Evolutionary conservation across 331 rosid genomes (phyloP).

Genomic region (Dryas integrifolia): DNA sequence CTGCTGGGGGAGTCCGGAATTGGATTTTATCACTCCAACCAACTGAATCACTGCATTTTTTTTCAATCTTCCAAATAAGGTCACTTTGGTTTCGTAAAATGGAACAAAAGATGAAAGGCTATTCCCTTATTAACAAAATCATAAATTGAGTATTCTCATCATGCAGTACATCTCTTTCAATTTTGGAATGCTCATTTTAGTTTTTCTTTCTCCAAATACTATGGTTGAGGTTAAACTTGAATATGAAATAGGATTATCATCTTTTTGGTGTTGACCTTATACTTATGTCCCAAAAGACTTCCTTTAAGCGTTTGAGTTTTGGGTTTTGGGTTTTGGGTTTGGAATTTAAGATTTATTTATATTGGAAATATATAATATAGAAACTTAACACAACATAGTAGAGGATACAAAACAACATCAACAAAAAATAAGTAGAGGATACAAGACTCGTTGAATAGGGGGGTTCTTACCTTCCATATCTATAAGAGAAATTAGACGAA

Average conservation of each 20-base stretch:
- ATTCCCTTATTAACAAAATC: not conserved
- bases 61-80: not conserved
- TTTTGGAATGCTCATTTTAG: not conserved
- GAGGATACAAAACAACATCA: no score
- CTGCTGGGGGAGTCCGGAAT: conserved; percentile 68
- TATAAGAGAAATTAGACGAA: conserved; percentile 54
- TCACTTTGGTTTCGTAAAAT: not conserved
- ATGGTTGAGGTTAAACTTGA: not conserved
- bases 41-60: conserved; percentile 47
- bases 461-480: conserved; percentile 64
- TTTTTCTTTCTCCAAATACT: not conserved
- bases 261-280: no score
- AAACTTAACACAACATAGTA: no score
- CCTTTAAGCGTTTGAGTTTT: no score
- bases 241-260: not conserved
- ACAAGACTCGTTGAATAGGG: no score
- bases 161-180: not conserved
- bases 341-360: no score
- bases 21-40: conserved; percentile 67
- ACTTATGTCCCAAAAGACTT: no score
- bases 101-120: not conserved
- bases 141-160: not conserved
- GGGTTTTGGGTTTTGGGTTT: no score
- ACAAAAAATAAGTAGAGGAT: no score
- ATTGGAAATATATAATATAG: no score